Evolutionary conservation across 2,329 filamentous ascomycete species (phyloP).

Genomic region (Aureobasidium pullulans): DNA sequence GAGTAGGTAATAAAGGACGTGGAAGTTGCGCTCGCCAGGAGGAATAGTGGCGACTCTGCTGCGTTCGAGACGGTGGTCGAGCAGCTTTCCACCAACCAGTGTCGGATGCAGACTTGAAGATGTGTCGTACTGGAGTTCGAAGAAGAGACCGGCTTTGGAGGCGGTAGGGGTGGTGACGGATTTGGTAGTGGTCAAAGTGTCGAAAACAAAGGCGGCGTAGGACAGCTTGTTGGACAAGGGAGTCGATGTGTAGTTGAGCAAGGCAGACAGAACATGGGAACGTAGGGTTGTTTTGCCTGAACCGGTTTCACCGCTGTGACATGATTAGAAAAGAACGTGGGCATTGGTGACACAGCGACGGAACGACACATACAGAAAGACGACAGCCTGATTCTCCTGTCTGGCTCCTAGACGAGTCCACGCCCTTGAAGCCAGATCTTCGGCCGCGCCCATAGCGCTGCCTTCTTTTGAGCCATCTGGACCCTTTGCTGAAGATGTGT

Average conservation of each 20-base stretch:
- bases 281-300: conserved; percentile 93
- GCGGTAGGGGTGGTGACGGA: conserved; percentile 91
- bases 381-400: conserved; percentile 84
- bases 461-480: conserved; percentile 86
- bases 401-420: conserved; percentile 79
- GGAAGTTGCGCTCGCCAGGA: conserved; percentile 93
- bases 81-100: conserved; percentile 85
- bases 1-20: conserved; percentile 90
- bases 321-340: conserved; percentile 16
- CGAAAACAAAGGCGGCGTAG: conserved; percentile 89
- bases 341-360: conserved; percentile 8
- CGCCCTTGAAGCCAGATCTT: conserved; percentile 82
- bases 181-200: conserved; percentile 93
- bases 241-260: conserved; percentile 85
- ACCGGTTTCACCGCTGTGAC: conserved; percentile 78
- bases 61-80: conserved; percentile 87
- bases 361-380: conserved; percentile 68
- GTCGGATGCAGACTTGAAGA: conserved; percentile 75
- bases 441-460: conserved; percentile 84
- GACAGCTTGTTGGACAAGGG: conserved; percentile 90
- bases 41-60: conserved; percentile 88
- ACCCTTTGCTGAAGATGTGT: conserved; percentile 79
- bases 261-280: conserved; percentile 75
- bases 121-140: conserved; percentile 94
- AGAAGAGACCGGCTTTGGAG: conserved; percentile 90